Percentiles rank a stretch among this genome's conserved stretches.
phyloP scores from a whole-genome alignment of 352 stramenopile genomes.

The Globisporangium nodosum region DNA sequence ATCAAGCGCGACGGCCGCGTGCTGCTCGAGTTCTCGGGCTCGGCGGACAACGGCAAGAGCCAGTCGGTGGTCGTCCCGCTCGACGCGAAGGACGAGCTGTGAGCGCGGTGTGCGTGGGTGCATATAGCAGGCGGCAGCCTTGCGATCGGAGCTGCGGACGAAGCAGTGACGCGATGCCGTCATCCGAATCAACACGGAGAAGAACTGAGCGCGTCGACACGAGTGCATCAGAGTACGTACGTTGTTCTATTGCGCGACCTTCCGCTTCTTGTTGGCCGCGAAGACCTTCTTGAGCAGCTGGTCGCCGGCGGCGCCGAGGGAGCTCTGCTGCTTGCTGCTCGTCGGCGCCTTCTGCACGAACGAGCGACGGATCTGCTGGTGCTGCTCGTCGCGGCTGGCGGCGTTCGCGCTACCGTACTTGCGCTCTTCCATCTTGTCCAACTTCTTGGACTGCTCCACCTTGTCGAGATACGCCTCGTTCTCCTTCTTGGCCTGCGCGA shows the following conservation, averaged over 20 bases:
- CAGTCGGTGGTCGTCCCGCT: constrained; percentile 46
- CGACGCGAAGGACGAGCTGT: constrained; percentile 46
- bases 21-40: constrained; percentile 47
- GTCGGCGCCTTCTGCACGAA: constrained; percentile 69
- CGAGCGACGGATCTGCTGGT: constrained; percentile 57
- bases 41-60: constrained; percentile 33
- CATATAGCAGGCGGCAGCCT: background rate
- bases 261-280: constrained; percentile 51
- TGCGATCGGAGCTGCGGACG: background rate
- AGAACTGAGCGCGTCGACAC: background rate
- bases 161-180: too few species aligned
- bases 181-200: background rate
- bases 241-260: constrained; percentile 11
- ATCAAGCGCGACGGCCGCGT: constrained; percentile 48
- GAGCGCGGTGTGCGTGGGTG: constrained; percentile 10
- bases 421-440: constrained; percentile 81
- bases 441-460: constrained; percentile 83
- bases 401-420: constrained; percentile 36
- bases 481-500: constrained; percentile 82
- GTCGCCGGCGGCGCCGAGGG: constrained; percentile 30
- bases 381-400: constrained; percentile 13
- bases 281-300: constrained; percentile 71
- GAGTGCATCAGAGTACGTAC: background rate
- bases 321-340: constrained; percentile 63
- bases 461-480: constrained; percentile 85